Percentiles rank a stretch among this genome's conserved stretches.
Evolutionary conservation across 2,329 filamentous ascomycete species (phyloP).

Genomic region (Pseudogymnoascus destructans): DNA sequence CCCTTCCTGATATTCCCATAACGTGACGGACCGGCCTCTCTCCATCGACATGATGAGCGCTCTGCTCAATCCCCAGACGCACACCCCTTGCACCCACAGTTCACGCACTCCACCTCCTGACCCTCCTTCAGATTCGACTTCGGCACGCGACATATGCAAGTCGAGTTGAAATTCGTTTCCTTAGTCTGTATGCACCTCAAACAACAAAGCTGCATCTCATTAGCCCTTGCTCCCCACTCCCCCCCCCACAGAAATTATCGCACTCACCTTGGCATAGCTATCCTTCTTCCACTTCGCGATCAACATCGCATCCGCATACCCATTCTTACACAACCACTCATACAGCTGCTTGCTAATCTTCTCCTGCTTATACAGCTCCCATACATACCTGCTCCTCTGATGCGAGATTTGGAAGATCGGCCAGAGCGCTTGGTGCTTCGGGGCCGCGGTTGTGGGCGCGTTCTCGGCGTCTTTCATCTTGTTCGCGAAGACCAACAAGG

Average conservation of each 20-base stretch:
- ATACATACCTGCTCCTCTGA: conserved; percentile 83
- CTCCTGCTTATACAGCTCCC: conserved; percentile 94
- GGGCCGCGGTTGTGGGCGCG: conserved; percentile 64
- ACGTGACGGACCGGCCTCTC: not conserved
- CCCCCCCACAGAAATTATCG: conserved; percentile 18
- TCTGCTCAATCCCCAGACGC: conserved; percentile 58
- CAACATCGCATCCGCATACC: conserved; percentile 84
- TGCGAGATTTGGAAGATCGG: conserved; percentile 96
- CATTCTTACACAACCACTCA: conserved; percentile 93
- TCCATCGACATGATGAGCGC: not conserved
- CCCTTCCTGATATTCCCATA: not conserved
- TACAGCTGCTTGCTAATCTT: conserved; percentile 87
- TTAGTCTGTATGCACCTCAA: conserved; percentile 97
- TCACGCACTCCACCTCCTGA: conserved; percentile 85
- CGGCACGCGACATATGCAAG: conserved; percentile 92
- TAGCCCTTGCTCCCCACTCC: not conserved
- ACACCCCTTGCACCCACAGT: conserved; percentile 86
- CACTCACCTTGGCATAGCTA: conserved; percentile 89
- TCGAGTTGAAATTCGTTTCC: conserved; percentile 97
- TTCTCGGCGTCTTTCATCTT: conserved; percentile 96
- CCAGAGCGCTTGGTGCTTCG: conserved; percentile 86
- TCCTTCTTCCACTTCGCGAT: conserved; percentile 99
- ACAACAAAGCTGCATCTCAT: conserved; percentile 60
- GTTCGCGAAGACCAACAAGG: conserved; percentile 72
- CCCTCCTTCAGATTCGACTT: conserved; percentile 80